A percentile compares a stretch with the other conserved stretches of the same genome.
Conservation (phyloP, 495 filamentous ascomycete species). For the Rhypophila decipiens region DNA sequence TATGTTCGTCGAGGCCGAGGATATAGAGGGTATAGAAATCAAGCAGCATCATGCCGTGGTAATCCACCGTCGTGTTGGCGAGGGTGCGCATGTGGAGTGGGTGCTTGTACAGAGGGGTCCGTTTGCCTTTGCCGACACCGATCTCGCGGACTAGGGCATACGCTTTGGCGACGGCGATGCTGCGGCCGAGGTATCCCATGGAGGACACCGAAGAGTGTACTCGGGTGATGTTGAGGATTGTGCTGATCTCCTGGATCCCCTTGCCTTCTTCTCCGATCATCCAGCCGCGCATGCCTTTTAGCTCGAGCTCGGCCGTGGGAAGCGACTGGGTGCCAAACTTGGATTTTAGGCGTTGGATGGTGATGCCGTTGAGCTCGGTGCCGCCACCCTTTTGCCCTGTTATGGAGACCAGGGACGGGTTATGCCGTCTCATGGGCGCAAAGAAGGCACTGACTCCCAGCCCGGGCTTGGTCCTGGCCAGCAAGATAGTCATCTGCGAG, state of each 20-base stretch:
- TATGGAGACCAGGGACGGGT: slow-evolving; percentile 22
- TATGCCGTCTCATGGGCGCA: slow-evolving; percentile 52
- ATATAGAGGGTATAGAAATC: slow-evolving; percentile 55
- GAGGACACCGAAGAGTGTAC: slow-evolving; percentile 56
- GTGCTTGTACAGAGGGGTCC: slow-evolving; percentile 42
- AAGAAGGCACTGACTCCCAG: slow-evolving; percentile 59
- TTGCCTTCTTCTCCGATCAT: slow-evolving; percentile 56
- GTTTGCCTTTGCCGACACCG: slow-evolving; percentile 32
- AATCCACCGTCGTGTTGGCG: slow-evolving; percentile 38
- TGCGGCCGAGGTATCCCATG: slow-evolving; percentile 52
- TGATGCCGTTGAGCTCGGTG: slow-evolving; percentile 58
- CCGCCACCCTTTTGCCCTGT: too few relatives aligned
- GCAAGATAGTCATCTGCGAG: slow-evolving; percentile 60
- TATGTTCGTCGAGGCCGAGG: slow-evolving; percentile 21
- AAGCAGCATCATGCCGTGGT: slow-evolving; percentile 54
- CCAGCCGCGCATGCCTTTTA: slow-evolving; percentile 54
- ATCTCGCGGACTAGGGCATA: slow-evolving; percentile 40
- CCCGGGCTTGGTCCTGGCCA: slow-evolving; percentile 53
- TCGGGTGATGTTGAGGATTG: slow-evolving; percentile 63
- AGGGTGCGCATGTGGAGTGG: slow-evolving; percentile 58
- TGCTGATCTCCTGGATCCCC: slow-evolving; percentile 59
- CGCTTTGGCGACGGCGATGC: slow-evolving; percentile 54
- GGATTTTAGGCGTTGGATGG: slow-evolving; percentile 61
- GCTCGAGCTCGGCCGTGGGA: slow-evolving; percentile 64
- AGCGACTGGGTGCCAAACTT: slow-evolving; percentile 65